Evolutionary conservation across 1,139 yeast genomes (phyloP).

Genomic region (Pichia sp.): DNA sequence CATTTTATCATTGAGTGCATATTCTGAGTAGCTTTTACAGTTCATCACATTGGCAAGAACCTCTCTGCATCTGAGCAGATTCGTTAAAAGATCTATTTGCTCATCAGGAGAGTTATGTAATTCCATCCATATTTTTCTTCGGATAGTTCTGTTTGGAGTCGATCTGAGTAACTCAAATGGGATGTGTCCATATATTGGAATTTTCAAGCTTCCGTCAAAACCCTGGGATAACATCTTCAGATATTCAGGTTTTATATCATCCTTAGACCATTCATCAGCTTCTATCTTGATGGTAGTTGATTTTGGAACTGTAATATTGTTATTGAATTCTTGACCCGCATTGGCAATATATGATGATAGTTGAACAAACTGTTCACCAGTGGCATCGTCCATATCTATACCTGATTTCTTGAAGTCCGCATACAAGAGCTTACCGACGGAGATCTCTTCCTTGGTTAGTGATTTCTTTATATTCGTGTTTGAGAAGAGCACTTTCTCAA

Average conservation of each 20-base stretch:
- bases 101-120: conserved; percentile 49
- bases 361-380: conserved; percentile 65
- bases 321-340: conserved; percentile 71
- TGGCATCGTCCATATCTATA: conserved; percentile 62
- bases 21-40: conserved; percentile 62
- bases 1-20: conserved; percentile 86
- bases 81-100: conserved; percentile 56
- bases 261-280: conserved; percentile 18
- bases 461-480: conserved; percentile 33
- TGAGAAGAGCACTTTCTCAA: conserved; percentile 43
- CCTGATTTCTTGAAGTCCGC: conserved; percentile 92
- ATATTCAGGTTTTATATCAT: conserved; percentile 19
- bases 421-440: conserved; percentile 73
- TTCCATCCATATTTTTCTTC: conserved; percentile 70
- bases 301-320: conserved; percentile 44
- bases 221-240: conserved; percentile 16
- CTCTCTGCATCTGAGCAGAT: conserved; percentile 59
- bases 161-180: conserved; percentile 61
- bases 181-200: conserved; percentile 65
- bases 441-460: conserved; percentile 63
- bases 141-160: conserved; percentile 48
- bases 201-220: conserved; percentile 29
- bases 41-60: conserved; percentile 72
- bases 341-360: conserved; percentile 77
- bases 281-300: conserved; percentile 27